Percentiles rank a stretch among this genome's conserved stretches.
Evolutionary conservation across 2,329 filamentous ascomycete genomes (phyloP).

Genomic region (Talaromyces sp.): DNA sequence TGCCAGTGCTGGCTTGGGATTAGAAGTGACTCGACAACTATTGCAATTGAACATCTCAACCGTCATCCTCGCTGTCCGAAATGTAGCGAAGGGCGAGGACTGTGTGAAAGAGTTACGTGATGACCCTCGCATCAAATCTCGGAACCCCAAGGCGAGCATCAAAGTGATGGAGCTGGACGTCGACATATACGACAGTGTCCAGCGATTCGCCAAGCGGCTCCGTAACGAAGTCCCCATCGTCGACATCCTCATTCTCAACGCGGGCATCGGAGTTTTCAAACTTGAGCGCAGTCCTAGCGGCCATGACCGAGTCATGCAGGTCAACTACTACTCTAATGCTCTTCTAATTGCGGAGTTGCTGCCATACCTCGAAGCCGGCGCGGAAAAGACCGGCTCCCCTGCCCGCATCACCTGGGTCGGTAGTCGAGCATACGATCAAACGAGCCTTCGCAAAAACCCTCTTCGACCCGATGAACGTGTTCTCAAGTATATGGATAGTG

Average conservation of each 20-base stretch:
- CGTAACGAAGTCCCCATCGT: constrained; percentile 19
- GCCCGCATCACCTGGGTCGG: constrained; percentile 24
- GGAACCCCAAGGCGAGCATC: constrained; percentile 10
- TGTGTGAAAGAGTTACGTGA: constrained; percentile 7
- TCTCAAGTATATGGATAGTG: constrained; percentile 19
- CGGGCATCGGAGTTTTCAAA: constrained; percentile 20
- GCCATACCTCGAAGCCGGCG: constrained; percentile 26
- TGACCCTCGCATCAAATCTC: constrained; percentile 1
- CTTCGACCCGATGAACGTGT: constrained; percentile 8
- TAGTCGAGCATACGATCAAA: constrained; percentile 19
- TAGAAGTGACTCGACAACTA: constrained; percentile 25
- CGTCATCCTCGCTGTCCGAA: constrained; percentile 26
- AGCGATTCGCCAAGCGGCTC: constrained; percentile 21
- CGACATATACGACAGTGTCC: constrained; percentile 21
- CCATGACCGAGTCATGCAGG: constrained; percentile 40
- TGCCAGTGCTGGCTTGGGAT: constrained; percentile 26
- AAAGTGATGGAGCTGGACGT: constrained; percentile 23
- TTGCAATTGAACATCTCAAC: constrained; percentile 21
- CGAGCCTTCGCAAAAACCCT: constrained; percentile 16
- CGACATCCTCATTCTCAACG: constrained; percentile 28
- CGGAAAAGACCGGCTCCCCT: constrained; percentile 17
- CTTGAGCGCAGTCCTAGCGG: constrained; percentile 24
- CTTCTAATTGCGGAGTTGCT: constrained; percentile 26
- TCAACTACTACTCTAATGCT: constrained; percentile 29
- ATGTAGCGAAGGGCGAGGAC: constrained; percentile 22